Base-by-base conservation (phyloP, 805 yeast species). In the Candida awuae region DNA sequence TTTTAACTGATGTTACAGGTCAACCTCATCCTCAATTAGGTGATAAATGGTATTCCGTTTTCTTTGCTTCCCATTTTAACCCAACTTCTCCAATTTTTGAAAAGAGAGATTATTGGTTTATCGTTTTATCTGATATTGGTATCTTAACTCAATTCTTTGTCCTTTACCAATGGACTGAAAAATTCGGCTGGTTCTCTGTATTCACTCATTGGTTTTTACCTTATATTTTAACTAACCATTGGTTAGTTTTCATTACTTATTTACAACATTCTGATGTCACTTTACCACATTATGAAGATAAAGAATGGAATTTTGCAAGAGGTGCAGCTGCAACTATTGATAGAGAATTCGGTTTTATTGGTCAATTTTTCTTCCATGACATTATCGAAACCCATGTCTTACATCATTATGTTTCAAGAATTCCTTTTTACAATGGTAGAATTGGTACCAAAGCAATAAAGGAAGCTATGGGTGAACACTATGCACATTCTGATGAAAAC, bases 251-350 rank as follows among this genome's bases (percentile, higher is more conserved):
- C 62, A 82, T 84, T 59, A 84, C 95, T 29, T 85, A 66, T 61
- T 71, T 84, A 53, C 95, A 84, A 62, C 95, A 84, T 65, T 73
- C 92, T 14, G 90, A 82, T 59, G 77, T 84, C 22, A 51, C 72
- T 13, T 70, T 85, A 70, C 88, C 95, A 22, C 94, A 84, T 61
- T 84, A 84, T 65, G 79, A 76, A 44, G 73, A 78, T 42, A 53
- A 62, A 29, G 80, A 78, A 60, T 84, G 95, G 95, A 84, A 72
- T 51, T 83, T 82, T 58, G 87, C 88, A 36, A 74, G 88, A 56
- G 95, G 95, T 49, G 94, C 95, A 22, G 88, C 92, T 40, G 84
- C 90, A 44, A 84, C 94, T 41, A 77, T 85, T 46, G 95, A 84
- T 62, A 70, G 95, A 55, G 77, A 83, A 55, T 81, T 83, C 56